Conservation (phyloP, 2,329 filamentous ascomycete species). For the Stylonectria norvegica region DNA sequence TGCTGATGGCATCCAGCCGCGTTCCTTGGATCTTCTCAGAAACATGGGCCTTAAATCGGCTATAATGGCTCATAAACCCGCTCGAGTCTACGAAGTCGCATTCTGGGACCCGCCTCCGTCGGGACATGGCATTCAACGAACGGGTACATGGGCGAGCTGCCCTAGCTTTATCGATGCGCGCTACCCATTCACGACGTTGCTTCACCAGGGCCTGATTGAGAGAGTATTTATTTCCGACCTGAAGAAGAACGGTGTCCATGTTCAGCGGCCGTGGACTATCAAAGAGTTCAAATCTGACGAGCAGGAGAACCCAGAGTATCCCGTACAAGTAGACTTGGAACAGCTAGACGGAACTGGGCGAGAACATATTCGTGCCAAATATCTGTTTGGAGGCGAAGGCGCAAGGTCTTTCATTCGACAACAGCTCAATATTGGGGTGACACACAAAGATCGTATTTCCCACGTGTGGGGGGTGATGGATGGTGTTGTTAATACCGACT, state of each 20-base stretch:
- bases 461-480: slow-evolving; percentile 77
- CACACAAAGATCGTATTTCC: slow-evolving; percentile 65
- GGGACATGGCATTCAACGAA: slow-evolving; percentile 58
- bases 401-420: slow-evolving; percentile 64
- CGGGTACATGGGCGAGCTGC: slow-evolving; percentile 80
- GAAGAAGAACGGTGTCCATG: slow-evolving; percentile 54
- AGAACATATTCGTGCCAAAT: slow-evolving; percentile 67
- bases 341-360: slow-evolving; percentile 69
- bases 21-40: slow-evolving; percentile 78
- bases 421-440: slow-evolving; percentile 66
- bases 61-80: slow-evolving; percentile 84
- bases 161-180: slow-evolving; percentile 75
- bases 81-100: slow-evolving; percentile 76
- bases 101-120: slow-evolving; percentile 65
- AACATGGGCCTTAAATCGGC: slow-evolving; percentile 87
- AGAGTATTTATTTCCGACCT: slow-evolving; percentile 66
- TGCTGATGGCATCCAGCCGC: slow-evolving; percentile 87
- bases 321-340: slow-evolving; percentile 73
- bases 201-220: slow-evolving; percentile 71
- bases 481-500: slow-evolving; percentile 67
- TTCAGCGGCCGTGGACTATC: slow-evolving; percentile 66
- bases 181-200: slow-evolving; percentile 66
- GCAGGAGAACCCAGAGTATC: slow-evolving; percentile 60
- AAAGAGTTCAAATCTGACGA: slow-evolving; percentile 58
- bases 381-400: slow-evolving; percentile 69